Conservation (phyloP, 192 early-diverging fungal genomes). For the Haplosporangium gracile region DNA sequence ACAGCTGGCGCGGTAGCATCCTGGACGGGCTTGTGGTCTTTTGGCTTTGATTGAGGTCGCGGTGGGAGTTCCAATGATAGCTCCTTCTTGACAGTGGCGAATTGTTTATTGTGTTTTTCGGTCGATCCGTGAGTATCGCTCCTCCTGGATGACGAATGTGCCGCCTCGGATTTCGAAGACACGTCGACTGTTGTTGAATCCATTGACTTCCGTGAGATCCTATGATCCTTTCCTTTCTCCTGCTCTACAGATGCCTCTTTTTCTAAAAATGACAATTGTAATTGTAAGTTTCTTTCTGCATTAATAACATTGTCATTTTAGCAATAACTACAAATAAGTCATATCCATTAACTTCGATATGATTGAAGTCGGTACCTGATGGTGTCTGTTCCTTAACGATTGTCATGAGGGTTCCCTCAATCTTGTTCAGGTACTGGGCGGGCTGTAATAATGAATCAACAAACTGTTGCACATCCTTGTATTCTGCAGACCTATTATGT, state of each 20-base stretch:
- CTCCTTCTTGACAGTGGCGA: constrained; percentile 4
- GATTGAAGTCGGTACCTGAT: constrained; percentile 9
- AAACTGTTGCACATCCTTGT: constrained; percentile 53
- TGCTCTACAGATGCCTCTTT: constrained; percentile 15
- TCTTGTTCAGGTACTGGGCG: constrained; percentile 48
- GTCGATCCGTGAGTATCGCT: constrained; percentile 5
- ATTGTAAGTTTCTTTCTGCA: not conserved
- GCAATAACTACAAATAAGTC: not conserved
- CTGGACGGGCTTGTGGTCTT: not conserved
- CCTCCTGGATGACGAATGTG: not conserved
- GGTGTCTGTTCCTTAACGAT: constrained; percentile 52
- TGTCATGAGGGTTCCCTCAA: constrained; percentile 39
- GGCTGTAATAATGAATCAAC: constrained; percentile 47
- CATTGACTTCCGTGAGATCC: constrained; percentile 11
- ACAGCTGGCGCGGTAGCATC: not conserved
- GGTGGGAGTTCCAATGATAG: constrained; percentile 25
- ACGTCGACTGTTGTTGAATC: not conserved
- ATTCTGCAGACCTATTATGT: constrained; percentile 38
- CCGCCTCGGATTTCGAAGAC: not conserved
- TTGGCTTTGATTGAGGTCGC: constrained; percentile 28
- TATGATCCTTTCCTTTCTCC: constrained; percentile 12
- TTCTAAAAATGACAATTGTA: constrained; percentile 1
- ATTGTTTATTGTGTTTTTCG: constrained; percentile 1
- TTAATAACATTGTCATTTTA: not conserved
- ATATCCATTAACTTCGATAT: not conserved